Base-by-base conservation (phyloP, 139 green algal species). In the Coelastrella sp. region DNA sequence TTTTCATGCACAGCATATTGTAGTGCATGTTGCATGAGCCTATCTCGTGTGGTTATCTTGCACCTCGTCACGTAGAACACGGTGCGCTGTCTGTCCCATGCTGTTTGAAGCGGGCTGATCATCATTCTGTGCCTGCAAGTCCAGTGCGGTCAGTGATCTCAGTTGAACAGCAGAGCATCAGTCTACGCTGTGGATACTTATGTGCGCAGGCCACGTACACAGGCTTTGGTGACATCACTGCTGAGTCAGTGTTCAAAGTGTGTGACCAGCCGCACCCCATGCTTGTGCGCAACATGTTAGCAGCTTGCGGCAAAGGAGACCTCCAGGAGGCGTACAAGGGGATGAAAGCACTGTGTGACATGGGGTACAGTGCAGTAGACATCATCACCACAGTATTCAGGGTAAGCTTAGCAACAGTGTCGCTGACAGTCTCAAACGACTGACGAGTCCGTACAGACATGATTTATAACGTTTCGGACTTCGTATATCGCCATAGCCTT, bases 181-280 rank as follows among this genome's bases (percentile, higher is more conserved):
- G 32, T 1, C 0, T 47, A 0, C 32, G 32, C 32, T 47, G 32
- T 47, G 61, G 0, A 71, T 71, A 2, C 8, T 83, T 0, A 10
- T 17, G 32, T 5, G 10, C 92, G 74, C 95, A 98, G 96, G 96
- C 97, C 7, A 99, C 97, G 0, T 77, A 95, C 93, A 97, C 92
- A 68, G 98, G 98, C 54, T 99, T 99, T 93, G 97, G 97, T 3
- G 93, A 98, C 23, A 94, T 99, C 7, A 97, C 93, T 90, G 92
- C 94, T 61, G 97, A 98, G 7, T 97, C 97, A 73, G 98, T 99
- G 14, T 99, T 99, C 94, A 96, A 96, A 83, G 97, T 99, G 58
- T 99, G 98, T 88, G 98, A 99, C 93, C 98, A 99, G 96, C 98
- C 98, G 23, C 98, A 99, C 91, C 98, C 98, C 5, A 91, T 97